These are phyloP conservation scores for Starmerella stellata DNA, from an alignment of 805 yeast genomes.

Conservation along the genomic window DNA sequence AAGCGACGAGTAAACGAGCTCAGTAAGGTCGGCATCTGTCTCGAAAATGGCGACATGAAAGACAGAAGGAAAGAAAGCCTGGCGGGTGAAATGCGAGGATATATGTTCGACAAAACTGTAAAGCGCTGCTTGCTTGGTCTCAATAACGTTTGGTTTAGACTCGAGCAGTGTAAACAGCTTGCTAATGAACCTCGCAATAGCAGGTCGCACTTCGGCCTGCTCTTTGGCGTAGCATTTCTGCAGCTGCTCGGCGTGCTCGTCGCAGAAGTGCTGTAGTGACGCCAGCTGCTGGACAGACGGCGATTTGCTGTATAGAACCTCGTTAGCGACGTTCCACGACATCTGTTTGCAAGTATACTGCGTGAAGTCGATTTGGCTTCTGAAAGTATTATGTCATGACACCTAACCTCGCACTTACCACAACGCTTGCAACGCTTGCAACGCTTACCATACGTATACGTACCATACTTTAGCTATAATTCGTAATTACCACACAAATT, in stretches of 20 bases:
- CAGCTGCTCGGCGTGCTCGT: constrained; percentile 7
- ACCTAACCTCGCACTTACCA: no score
- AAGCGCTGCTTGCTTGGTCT: not conserved
- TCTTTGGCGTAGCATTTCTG: constrained; percentile 6
- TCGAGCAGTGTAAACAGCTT: constrained; percentile 11
- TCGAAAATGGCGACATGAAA: constrained; percentile 7
- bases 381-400: no score
- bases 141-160: not conserved
- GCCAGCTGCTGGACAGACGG: constrained; percentile 11
- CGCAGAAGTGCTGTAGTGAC: constrained; percentile 13
- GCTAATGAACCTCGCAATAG: constrained; percentile 5
- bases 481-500: no score
- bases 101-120: constrained; percentile 7
- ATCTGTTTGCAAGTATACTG: no score
- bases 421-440: no score
- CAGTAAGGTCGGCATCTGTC: constrained; percentile 8
- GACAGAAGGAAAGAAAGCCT: constrained; percentile 11
- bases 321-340: constrained; percentile 15
- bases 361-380: no score
- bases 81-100: constrained; percentile 7
- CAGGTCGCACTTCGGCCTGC: constrained; percentile 5
- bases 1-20: constrained; percentile 13
- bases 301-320: constrained; percentile 7
- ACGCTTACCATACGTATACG: no score
- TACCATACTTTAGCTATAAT: no score